Evolutionary conservation across 345 rosid species (phyloP).

Genomic region (Cochlearia excelsa): DNA sequence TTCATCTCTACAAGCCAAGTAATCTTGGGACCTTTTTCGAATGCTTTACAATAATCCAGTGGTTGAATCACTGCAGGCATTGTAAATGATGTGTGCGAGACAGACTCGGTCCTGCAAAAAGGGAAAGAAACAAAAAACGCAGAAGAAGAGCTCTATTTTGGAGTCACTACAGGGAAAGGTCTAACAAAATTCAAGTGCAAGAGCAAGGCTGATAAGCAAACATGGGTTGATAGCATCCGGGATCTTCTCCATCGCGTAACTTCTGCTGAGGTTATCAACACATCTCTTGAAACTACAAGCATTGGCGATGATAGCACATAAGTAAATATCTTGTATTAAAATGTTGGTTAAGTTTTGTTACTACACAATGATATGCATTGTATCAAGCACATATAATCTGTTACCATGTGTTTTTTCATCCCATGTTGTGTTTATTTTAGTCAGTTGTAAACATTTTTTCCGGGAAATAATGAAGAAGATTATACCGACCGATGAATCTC

Average conservation of each 20-base stretch:
- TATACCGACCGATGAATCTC: conserved; percentile 14
- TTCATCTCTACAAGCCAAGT: neutral
- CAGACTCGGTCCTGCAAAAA: conserved; percentile 68
- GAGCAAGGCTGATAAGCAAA: conserved; percentile 73
- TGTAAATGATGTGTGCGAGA: conserved; percentile 73
- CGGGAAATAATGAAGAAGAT: conserved; percentile 18
- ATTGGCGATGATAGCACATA: conserved; percentile 36
- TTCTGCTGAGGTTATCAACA: conserved; percentile 42
- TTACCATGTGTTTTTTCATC: neutral
- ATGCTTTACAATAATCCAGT: conserved; percentile 10
- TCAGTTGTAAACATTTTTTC: conserved; percentile 22
- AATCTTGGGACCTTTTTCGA: neutral
- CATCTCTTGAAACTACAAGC: conserved; percentile 50
- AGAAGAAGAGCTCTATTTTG: conserved; percentile 68
- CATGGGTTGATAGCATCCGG: conserved; percentile 73
- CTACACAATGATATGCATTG: neutral
- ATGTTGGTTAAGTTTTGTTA: neutral
- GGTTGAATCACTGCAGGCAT: conserved; percentile 44
- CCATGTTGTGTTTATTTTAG: neutral
- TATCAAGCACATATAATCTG: no score
- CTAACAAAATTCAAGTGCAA: conserved; percentile 84
- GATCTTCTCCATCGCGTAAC: conserved; percentile 60
- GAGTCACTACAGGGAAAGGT: conserved; percentile 79
- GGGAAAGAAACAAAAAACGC: conserved; percentile 59
- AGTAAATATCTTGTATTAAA: conserved; percentile 22